Percentiles rank a stretch among this genome's conserved stretches.
These are phyloP conservation scores for Theobroma cacao DNA, from an alignment of 345 rosid species.

Conservation along the genomic window DNA sequence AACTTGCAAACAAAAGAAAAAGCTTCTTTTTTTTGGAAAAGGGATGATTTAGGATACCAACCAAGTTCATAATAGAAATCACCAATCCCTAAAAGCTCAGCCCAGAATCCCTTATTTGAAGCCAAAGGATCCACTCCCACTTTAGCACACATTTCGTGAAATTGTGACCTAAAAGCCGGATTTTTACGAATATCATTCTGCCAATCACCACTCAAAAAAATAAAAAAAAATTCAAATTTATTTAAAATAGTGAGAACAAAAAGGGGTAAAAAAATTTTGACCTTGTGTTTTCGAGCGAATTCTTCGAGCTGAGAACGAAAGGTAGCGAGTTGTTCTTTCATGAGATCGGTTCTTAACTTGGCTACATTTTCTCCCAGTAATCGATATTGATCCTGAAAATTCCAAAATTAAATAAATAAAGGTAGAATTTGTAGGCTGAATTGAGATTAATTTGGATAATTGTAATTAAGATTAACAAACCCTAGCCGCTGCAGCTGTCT, in stretches of 20 bases:
- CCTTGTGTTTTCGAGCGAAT: slow-evolving; percentile 95
- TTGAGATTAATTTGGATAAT: neutral
- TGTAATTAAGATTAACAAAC: slow-evolving; percentile 26
- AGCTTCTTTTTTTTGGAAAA: neutral
- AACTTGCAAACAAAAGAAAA: neutral
- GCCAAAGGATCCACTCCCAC: slow-evolving; percentile 97
- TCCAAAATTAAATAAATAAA: neutral
- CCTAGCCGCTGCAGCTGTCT: slow-evolving; percentile 78
- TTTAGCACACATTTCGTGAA: slow-evolving; percentile 88
- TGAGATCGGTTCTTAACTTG: slow-evolving; percentile 76
- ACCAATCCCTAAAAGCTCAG: slow-evolving; percentile 93
- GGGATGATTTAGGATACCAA: slow-evolving; percentile 20
- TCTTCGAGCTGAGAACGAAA: slow-evolving; percentile 87
- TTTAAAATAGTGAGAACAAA: too few relatives aligned
- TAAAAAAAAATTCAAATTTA: neutral
- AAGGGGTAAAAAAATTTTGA: slow-evolving; percentile 12
- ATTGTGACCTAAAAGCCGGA: slow-evolving; percentile 75
- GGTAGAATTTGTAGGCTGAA: neutral
- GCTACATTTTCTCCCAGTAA: slow-evolving; percentile 88
- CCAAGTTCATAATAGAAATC: slow-evolving; percentile 97
- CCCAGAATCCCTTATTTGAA: slow-evolving; percentile 94
- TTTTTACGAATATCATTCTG: slow-evolving; percentile 86
- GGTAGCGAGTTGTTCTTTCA: slow-evolving; percentile 96
- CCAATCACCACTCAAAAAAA: slow-evolving; percentile 18
- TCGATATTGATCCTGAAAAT: slow-evolving; percentile 72